A percentile compares a stretch with the other conserved stretches of the same genome.
Evolutionary conservation across 2,329 filamentous ascomycete species (phyloP).

Genomic region (Sordariomycetes sp.): DNA sequence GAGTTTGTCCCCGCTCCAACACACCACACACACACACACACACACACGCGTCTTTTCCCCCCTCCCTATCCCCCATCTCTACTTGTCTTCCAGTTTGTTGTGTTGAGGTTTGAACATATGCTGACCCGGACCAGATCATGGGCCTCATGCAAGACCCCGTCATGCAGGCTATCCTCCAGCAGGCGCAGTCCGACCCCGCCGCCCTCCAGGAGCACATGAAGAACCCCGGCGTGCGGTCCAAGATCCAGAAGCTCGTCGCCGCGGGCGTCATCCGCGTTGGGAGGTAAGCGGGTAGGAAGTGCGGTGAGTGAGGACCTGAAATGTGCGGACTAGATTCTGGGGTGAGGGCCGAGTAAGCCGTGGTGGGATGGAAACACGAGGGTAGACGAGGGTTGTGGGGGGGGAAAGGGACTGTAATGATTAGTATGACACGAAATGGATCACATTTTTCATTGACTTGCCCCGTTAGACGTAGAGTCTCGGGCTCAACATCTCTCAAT

Average conservation of each 20-base stretch:
- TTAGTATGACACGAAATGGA: neutral
- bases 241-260: slow-evolving; percentile 90
- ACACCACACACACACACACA: no score
- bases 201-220: slow-evolving; percentile 96
- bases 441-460: neutral
- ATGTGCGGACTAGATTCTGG: no score
- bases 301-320: no score
- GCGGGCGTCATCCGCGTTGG: slow-evolving; percentile 83
- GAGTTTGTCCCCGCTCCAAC: slow-evolving; percentile 17
- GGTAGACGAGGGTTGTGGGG: neutral
- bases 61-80: neutral
- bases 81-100: neutral
- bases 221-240: slow-evolving; percentile 71
- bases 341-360: no score
- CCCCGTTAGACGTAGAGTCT: neutral
- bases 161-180: slow-evolving; percentile 95
- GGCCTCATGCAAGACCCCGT: slow-evolving; percentile 86
- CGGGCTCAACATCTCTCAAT: neutral
- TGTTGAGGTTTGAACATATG: no score
- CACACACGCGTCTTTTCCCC: slow-evolving; percentile 13
- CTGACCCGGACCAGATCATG: slow-evolving; percentile 48
- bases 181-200: slow-evolving; percentile 85
- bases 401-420: neutral
- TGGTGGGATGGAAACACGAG: neutral
- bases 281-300: no score